Evolutionary conservation across 2,329 filamentous ascomycete species (phyloP).

Genomic region (Onygenales sp.): DNA sequence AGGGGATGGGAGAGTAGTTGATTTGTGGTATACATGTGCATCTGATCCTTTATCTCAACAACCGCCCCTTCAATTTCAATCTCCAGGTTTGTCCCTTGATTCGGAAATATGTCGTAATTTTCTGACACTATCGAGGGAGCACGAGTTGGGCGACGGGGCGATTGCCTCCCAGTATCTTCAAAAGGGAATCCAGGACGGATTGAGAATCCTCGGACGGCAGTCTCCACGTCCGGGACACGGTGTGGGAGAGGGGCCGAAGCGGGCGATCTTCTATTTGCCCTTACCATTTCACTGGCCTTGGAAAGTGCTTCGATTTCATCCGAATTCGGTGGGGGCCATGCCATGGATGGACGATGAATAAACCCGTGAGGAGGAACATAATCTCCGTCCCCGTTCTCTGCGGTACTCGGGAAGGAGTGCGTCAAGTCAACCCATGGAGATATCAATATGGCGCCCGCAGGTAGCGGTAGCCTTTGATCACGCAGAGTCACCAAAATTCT

Average conservation of each 20-base stretch:
- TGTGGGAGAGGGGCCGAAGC: slow-evolving; percentile 1
- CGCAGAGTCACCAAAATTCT: slow-evolving; percentile 66
- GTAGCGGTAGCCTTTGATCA: slow-evolving; percentile 72
- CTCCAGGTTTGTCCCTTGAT: slow-evolving; percentile 40
- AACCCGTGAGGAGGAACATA: slow-evolving; percentile 87
- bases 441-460: slow-evolving; percentile 81
- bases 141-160: slow-evolving; percentile 5
- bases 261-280: slow-evolving; percentile 7
- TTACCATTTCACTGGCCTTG: slow-evolving; percentile 36
- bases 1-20: slow-evolving; percentile 75
- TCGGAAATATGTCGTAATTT: slow-evolving; percentile 7
- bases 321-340: slow-evolving; percentile 87
- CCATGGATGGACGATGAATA: slow-evolving; percentile 74
- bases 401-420: slow-evolving; percentile 90
- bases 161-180: neutral
- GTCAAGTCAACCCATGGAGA: slow-evolving; percentile 95
- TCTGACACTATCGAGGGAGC: neutral
- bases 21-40: slow-evolving; percentile 82
- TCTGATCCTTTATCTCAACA: slow-evolving; percentile 77
- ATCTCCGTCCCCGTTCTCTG: slow-evolving; percentile 61
- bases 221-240: neutral
- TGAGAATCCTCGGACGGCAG: neutral
- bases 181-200: neutral
- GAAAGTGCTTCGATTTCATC: slow-evolving; percentile 54
- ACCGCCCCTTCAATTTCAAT: slow-evolving; percentile 62